These are phyloP conservation scores for Hypoxylon sp. DNA, from an alignment of 2,329 filamentous ascomycete genomes.

Conservation along the genomic window DNA sequence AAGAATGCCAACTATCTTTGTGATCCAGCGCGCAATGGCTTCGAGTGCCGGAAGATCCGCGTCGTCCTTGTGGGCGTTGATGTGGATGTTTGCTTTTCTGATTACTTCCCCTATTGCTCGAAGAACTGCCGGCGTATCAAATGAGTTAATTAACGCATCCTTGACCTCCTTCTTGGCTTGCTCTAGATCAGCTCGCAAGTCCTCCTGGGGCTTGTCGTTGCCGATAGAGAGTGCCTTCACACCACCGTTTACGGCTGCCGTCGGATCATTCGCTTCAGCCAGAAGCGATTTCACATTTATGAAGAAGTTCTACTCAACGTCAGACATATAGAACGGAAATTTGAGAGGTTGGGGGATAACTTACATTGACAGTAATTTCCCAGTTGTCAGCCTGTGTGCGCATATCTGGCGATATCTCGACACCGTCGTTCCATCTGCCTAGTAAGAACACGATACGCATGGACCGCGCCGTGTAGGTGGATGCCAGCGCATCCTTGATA, in stretches of 20 bases:
- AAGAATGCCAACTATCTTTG: slow-evolving; percentile 84
- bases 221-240: slow-evolving; percentile 57
- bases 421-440: slow-evolving; percentile 89
- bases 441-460: slow-evolving; percentile 89
- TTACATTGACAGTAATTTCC: slow-evolving; percentile 80
- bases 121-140: slow-evolving; percentile 87
- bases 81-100: slow-evolving; percentile 77
- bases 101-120: slow-evolving; percentile 81
- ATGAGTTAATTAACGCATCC: slow-evolving; percentile 80
- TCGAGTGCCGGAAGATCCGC: slow-evolving; percentile 63
- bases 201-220: slow-evolving; percentile 50
- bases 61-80: slow-evolving; percentile 61
- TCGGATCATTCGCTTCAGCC: slow-evolving; percentile 57
- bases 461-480: slow-evolving; percentile 79
- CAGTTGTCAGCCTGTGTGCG: slow-evolving; percentile 79
- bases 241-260: slow-evolving; percentile 41
- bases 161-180: slow-evolving; percentile 68
- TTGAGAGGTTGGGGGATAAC: slow-evolving; percentile 42
- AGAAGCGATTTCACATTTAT: slow-evolving; percentile 67
- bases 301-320: slow-evolving; percentile 65
- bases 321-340: slow-evolving; percentile 1
- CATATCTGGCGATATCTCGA: slow-evolving; percentile 90
- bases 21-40: slow-evolving; percentile 80
- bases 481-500: slow-evolving; percentile 82
- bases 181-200: slow-evolving; percentile 58